Percentiles rank a stretch among this genome's conserved stretches.
These are phyloP conservation scores for Ustilago vetiveriae DNA, from an alignment of 1,284 basidiomycete genomes.

Conservation along the genomic window DNA sequence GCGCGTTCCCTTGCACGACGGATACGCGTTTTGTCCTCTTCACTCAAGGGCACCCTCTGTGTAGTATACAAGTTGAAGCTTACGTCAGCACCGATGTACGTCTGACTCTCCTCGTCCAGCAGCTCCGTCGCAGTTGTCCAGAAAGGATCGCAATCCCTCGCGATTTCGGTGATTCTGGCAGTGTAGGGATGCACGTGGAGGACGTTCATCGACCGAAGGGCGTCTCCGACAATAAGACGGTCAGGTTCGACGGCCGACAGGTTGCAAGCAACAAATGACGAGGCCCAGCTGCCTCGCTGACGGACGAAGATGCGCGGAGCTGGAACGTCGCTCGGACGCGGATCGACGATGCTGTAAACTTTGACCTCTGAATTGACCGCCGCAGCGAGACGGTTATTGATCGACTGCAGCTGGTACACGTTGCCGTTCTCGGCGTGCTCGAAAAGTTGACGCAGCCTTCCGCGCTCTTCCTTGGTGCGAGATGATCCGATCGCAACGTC, in stretches of 20 bases:
- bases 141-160: conserved; percentile 63
- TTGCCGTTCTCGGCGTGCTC: conserved; percentile 53
- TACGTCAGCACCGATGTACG: conserved; percentile 63
- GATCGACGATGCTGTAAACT: conserved; percentile 33
- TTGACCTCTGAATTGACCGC: conserved; percentile 62
- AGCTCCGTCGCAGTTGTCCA: conserved; percentile 61
- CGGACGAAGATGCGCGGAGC: conserved; percentile 21
- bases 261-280: conserved; percentile 61
- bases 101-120: conserved; percentile 48
- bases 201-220: conserved; percentile 60
- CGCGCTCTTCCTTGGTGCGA: conserved; percentile 30
- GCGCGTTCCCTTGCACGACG: conserved; percentile 31
- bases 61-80: conserved; percentile 63
- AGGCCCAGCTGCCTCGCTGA: conserved; percentile 55
- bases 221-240: conserved; percentile 61
- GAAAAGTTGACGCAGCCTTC: conserved; percentile 31
- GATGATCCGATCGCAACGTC: conserved; percentile 24
- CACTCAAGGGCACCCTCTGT: conserved; percentile 43
- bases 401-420: conserved; percentile 52
- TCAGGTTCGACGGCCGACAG: conserved; percentile 40
- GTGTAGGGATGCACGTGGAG: conserved; percentile 43
- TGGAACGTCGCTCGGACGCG: conserved; percentile 6
- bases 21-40: conserved; percentile 35
- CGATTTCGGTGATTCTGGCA: conserved; percentile 51
- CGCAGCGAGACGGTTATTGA: conserved; percentile 41